Base-by-base conservation (phyloP, 2,329 filamentous ascomycete genomes). In the Aspergillus uvarum region DNA sequence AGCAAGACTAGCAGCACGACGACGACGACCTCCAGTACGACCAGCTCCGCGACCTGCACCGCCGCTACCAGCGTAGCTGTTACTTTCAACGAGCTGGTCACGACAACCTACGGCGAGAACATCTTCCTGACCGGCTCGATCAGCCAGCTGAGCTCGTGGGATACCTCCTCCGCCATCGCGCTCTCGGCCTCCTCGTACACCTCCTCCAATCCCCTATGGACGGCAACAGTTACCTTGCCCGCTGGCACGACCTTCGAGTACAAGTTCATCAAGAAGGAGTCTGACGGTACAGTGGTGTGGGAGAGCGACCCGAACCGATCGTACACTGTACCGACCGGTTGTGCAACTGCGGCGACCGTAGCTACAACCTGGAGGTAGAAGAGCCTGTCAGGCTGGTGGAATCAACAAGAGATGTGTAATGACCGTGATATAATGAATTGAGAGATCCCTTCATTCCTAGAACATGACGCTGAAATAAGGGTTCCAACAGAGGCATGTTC, bases 61-160 rank as follows among this genome's bases (percentile, higher is more conserved):
- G 66, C 53, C 0, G 63, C 71, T 1, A 67, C 80, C 0, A 74
- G 79, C 2, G 84, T 89, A 8, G 78, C 83, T 0, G 85, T 92
- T 12, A 86, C 85, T 0, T 91, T 91, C 72, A 79, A 85, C 47
- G 83, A 83, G 60, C 70, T 80, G 0, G 85, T 81, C 12, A 80
- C 77, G 1, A 91, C 89, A 0, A 67, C 67, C 1, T 86, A 73
- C 54, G 89, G 89, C 3, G 81, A 92, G 72, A 87, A 81, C 11
- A 81, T 92, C 69, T 88, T 87, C 72, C 74, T 92, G 8, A 80
- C 83, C 0, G 89, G 89, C 11, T 85, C 82, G 59, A 80, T 82
- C 53, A 68, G 79, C 0, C 76, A 82, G 26, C 82, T 92, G 12
- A 89, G 89, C 10, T 79, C 70, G 64, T 92, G 89, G 89, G 77